A percentile compares a stretch with the other conserved stretches of the same genome.
Conservation (phyloP, 2,329 filamentous ascomycete species). For the Rasamsonia emersonii region DNA sequence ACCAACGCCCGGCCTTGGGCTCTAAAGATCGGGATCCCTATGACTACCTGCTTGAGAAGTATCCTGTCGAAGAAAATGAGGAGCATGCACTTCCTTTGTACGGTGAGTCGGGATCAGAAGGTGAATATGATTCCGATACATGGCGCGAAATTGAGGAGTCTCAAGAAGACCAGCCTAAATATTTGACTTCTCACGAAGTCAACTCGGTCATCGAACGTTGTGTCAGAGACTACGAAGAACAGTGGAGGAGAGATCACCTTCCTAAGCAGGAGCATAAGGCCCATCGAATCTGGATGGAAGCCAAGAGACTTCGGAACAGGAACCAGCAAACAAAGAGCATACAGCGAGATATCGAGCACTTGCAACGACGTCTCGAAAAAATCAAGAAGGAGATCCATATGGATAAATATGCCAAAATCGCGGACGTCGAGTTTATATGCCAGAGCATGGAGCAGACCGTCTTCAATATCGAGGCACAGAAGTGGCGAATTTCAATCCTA, state of each 20-base stretch:
- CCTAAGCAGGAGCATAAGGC: conserved; percentile 50
- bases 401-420: conserved; percentile 45
- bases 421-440: conserved; percentile 49
- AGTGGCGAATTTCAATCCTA: conserved; percentile 40
- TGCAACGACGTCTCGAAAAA: conserved; percentile 48
- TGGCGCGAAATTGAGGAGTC: conserved; percentile 56
- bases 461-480: conserved; percentile 42
- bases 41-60: conserved; percentile 34
- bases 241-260: conserved; percentile 53
- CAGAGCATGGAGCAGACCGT: conserved; percentile 57
- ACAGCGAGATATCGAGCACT: conserved; percentile 33
- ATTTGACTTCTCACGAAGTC: conserved; percentile 41
- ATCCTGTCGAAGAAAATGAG: conserved; percentile 29
- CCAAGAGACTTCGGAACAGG: conserved; percentile 34
- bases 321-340: conserved; percentile 40
- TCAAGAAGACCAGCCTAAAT: conserved; percentile 16
- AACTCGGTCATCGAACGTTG: conserved; percentile 45
- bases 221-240: conserved; percentile 41
- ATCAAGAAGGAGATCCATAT: conserved; percentile 45
- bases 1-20: background rate
- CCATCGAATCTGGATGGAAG: conserved; percentile 52
- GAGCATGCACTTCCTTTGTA: conserved; percentile 43
- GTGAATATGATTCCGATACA: conserved; percentile 51
- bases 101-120: conserved; percentile 47
- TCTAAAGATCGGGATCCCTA: conserved; percentile 14